Evolutionary conservation across 2,329 filamentous ascomycete species (phyloP).

Genomic region (Fusarium pseudoanthophilum): DNA sequence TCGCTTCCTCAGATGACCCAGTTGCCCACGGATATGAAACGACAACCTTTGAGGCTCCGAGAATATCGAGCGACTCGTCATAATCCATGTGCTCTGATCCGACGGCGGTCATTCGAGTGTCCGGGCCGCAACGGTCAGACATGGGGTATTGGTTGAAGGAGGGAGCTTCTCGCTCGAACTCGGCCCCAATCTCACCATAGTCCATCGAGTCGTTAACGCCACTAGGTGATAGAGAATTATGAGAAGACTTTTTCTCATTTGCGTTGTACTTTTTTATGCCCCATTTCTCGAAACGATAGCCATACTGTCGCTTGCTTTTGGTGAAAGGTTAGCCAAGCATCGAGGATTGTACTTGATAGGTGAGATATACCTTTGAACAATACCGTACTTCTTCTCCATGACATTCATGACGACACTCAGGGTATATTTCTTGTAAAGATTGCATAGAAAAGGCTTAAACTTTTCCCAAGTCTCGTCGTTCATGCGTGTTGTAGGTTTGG

Average conservation of each 20-base stretch:
- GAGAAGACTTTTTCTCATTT: conserved; percentile 26
- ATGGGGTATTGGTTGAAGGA: background rate
- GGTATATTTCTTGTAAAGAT: conserved; percentile 36
- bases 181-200: conserved; percentile 1
- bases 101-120: background rate
- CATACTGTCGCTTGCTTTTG: conserved; percentile 46
- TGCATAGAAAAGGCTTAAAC: conserved; percentile 35
- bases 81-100: conserved; percentile 15
- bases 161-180: background rate
- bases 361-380: conserved; percentile 37
- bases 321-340: background rate
- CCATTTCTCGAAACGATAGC: conserved; percentile 47
- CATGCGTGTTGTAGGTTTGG: conserved; percentile 38
- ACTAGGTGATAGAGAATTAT: background rate
- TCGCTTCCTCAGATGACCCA: conserved; percentile 24
- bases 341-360: background rate
- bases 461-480: conserved; percentile 38
- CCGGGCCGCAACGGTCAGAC: background rate
- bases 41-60: background rate
- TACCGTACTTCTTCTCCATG: conserved; percentile 31
- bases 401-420: conserved; percentile 35
- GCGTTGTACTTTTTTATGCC: conserved; percentile 43
- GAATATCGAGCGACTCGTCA: background rate
- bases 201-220: conserved; percentile 9
- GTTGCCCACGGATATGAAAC: conserved; percentile 31